Conservation (phyloP, 2,329 filamentous ascomycete species). For the Phialemoniopsis sp. region DNA sequence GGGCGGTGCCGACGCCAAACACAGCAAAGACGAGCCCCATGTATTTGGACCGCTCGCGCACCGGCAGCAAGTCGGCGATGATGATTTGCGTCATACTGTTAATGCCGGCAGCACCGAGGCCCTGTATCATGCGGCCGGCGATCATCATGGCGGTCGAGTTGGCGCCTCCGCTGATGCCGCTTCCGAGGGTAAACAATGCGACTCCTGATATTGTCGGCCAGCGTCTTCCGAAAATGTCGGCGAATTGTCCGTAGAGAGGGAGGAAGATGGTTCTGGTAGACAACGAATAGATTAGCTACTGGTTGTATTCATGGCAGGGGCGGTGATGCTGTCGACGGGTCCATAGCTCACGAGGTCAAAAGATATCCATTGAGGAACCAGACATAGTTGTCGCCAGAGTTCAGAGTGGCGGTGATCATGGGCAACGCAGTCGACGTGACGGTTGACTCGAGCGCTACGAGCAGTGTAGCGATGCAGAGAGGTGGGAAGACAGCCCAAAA, state of each 20-base stretch:
- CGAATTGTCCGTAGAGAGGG: constrained; percentile 17
- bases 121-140: constrained; percentile 27
- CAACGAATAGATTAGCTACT: no score
- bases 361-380: constrained; percentile 20
- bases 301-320: no score
- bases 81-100: constrained; percentile 26
- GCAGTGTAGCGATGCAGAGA: no score
- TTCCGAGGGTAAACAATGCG: constrained; percentile 3
- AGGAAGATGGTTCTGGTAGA: constrained; percentile 15
- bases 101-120: constrained; percentile 27
- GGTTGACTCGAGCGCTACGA: constrained; percentile 16
- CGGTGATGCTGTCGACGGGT: no score
- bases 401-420: constrained; percentile 12
- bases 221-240: constrained; percentile 17
- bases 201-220: constrained; percentile 8
- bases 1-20: constrained; percentile 2
- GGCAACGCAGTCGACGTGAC: constrained; percentile 25
- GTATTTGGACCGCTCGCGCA: constrained; percentile 15
- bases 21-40: constrained; percentile 7
- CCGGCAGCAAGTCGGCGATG: constrained; percentile 23
- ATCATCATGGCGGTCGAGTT: constrained; percentile 23
- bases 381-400: constrained; percentile 13
- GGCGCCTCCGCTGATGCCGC: background rate
- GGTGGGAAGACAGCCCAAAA: no score
- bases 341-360: constrained; percentile 14